Evolutionary conservation across 108 stramenopile species (phyloP).

Genomic region (Discostella stelligeroides): DNA sequence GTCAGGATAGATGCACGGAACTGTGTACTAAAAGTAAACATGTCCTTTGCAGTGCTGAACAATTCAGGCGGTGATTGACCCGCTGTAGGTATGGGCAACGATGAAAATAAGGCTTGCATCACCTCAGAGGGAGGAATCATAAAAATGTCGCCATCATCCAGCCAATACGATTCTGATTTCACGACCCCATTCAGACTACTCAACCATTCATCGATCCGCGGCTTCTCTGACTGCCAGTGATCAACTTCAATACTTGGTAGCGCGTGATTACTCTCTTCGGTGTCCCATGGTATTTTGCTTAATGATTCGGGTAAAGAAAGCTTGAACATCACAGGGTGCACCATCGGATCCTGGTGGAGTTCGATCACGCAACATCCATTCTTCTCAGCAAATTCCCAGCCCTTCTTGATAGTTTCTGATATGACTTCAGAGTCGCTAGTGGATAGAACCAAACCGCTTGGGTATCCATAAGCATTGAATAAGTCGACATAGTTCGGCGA

Average conservation of each 20-base stretch:
- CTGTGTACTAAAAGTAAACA: neutral
- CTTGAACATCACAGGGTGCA: neutral
- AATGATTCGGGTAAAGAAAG: neutral
- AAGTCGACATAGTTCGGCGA: conserved; percentile 28
- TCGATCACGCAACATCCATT: conserved; percentile 12
- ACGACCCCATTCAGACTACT: conserved; percentile 1
- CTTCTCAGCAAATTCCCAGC: conserved; percentile 7
- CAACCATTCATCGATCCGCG: neutral
- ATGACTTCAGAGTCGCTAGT: conserved; percentile 17
- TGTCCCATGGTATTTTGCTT: neutral
- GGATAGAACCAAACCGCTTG: conserved; percentile 17
- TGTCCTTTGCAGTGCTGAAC: neutral
- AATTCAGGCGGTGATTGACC: neutral
- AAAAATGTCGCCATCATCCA: conserved; percentile 5
- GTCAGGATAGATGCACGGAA: neutral
- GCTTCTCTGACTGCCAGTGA: neutral
- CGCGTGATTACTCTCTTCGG: neutral
- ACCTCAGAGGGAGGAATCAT: conserved; percentile 5
- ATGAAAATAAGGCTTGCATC: neutral
- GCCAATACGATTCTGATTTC: conserved; percentile 3
- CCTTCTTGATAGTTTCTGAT: conserved; percentile 2
- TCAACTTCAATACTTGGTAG: neutral
- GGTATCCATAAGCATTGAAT: conserved; percentile 39
- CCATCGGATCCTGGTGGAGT: neutral
- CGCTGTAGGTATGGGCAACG: neutral